These are phyloP conservation scores for Cryptosporidium tyzzeri DNA, from an alignment of 169 alveolate genomes.

Conservation along the genomic window DNA sequence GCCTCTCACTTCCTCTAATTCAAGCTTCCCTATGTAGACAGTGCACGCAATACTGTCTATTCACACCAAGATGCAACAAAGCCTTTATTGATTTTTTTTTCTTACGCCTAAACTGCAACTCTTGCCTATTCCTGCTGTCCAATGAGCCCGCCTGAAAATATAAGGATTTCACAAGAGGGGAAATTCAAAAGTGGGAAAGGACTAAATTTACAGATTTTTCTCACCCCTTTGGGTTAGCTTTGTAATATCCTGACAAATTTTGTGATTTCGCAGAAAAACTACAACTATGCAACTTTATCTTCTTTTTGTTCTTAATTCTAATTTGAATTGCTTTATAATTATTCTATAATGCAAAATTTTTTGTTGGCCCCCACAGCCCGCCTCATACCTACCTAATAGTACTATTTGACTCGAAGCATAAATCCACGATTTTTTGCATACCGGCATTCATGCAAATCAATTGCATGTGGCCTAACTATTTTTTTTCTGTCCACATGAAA, in stretches of 20 bases:
- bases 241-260: neutral
- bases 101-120: conserved; percentile 71
- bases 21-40: conserved; percentile 22
- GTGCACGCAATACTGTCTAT: conserved; percentile 76
- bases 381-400: neutral
- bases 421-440: neutral
- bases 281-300: neutral
- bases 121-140: conserved; percentile 66
- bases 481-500: neutral
- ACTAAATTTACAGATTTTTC: conserved; percentile 10
- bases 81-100: conserved; percentile 12
- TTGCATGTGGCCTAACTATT: neutral
- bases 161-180: conserved; percentile 71
- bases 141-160: conserved; percentile 73
- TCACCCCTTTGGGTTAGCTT: neutral
- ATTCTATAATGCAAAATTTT: neutral
- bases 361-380: neutral
- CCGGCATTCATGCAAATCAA: conserved; percentile 9
- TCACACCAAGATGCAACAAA: conserved; percentile 71
- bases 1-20: conserved; percentile 26
- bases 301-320: neutral
- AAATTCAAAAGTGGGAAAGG: conserved; percentile 29
- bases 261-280: neutral
- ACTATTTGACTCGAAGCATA: neutral
- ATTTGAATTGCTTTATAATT: neutral